Base-by-base conservation (phyloP, 495 filamentous ascomycete species). In the Neurospora tetrasperma region DNA sequence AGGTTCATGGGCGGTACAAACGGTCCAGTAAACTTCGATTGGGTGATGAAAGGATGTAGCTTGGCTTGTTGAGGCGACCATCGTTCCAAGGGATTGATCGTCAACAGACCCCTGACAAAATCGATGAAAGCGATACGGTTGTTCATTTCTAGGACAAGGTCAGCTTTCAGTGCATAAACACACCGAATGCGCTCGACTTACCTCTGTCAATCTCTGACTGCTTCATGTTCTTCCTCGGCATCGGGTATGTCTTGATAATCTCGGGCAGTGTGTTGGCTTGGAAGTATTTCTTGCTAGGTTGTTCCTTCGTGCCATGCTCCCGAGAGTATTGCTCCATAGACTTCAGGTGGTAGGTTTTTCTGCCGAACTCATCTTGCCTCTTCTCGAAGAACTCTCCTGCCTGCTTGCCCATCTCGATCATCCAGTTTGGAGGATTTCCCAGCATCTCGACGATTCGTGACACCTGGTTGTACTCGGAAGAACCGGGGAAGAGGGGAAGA, bases 141-240 rank as follows among this genome's bases (percentile, higher is more conserved):
- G 77, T 94, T 96, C 88, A 99, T 94, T 89, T 99, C 96, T 99
- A 78, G 27, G 48, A 46, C 62, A 27, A 79, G 54, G 74, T 73
- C n/a, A 40, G 31, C 6, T 18, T 69, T 41, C 18, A 7, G 20
- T 27, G 0, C 20, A 10, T 16, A 5, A 11, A 35, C 20, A 20
- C n/a, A 72, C 23, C 62, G 1, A 68, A 12, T 14, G 4, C 62
- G 23, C 54, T n/a, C 44, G 35, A 42, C 89, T 74, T 85, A 98
- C 96, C 96, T 91, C 96, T 86, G 72, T 99, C 96, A 73, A 98
- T 90, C 81, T 99, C 96, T 74, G 89, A 90, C 75, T 91, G 96
- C 84, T 99, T 99, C 96, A 99, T 99, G 75, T 98, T 97, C 84
- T 99, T 99, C 79, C 96, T 85, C 40, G 96, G 96, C 94, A 99